Percentiles rank a stretch among this genome's conserved stretches.
These are phyloP conservation scores for Warburgia ugandensis DNA, from an alignment of 164 flowering plant species.

Conservation along the genomic window DNA sequence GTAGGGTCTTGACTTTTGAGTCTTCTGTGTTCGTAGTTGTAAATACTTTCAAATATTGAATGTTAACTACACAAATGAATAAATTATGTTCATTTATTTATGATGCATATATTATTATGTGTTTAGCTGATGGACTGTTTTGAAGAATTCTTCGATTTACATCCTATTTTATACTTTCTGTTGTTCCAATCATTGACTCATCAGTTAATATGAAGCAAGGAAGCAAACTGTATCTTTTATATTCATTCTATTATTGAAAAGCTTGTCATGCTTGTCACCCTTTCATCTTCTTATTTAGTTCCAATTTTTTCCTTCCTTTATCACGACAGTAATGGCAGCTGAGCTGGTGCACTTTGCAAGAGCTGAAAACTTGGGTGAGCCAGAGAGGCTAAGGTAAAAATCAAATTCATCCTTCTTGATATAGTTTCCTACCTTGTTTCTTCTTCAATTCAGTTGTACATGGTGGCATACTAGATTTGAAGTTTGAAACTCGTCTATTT, in stretches of 20 bases:
- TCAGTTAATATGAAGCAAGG: too few relatives aligned
- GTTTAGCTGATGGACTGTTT: too few relatives aligned
- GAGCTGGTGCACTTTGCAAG: constrained; percentile 77
- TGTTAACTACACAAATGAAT: too few relatives aligned
- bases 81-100: too few relatives aligned
- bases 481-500: too few relatives aligned
- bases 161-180: not conserved
- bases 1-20: too few relatives aligned
- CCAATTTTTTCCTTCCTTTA: not conserved
- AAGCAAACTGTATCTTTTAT: not conserved
- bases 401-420: not conserved
- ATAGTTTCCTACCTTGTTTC: too few relatives aligned
- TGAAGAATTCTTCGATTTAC: not conserved
- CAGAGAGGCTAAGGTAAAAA: constrained; percentile 72
- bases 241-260: not conserved
- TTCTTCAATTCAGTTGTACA: too few relatives aligned
- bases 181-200: not conserved
- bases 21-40: too few relatives aligned
- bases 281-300: not conserved
- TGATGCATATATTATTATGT: too few relatives aligned
- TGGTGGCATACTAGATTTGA: too few relatives aligned
- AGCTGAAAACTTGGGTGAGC: constrained; percentile 54
- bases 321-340: constrained; percentile 88
- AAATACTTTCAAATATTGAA: too few relatives aligned
- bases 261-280: not conserved